Evolutionary conservation across 345 rosid species (phyloP), one percentile per base, ranked within the genome.

Genomic region (Nephelium lappaceum): DNA sequence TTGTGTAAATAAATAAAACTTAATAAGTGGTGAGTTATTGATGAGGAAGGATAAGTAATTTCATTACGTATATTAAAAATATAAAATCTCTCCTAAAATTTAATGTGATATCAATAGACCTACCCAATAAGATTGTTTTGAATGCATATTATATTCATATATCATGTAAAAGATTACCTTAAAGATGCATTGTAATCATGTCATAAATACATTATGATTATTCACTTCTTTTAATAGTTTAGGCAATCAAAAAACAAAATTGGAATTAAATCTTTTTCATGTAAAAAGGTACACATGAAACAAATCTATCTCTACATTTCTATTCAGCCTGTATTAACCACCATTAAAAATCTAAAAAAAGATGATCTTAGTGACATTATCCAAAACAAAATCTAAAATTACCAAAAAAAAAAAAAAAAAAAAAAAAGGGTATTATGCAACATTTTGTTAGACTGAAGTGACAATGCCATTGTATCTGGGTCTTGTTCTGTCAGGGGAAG

Each of bases 401-500:
- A 1, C 24, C 5, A 8, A 21, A 10, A 12, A 60, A 12, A 62
- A 11, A 3, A 8, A 38, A n/a, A 60, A 0, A 21, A 31, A n/a
- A 25, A 4, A 47, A 21, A 27, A 7, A 49, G 11, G 2, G 11
- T 62, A 4, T 25, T 12, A 36, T 38, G 42, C 70, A n/a, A 6
- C 19, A 64, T 62, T 9, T 47, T 49, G 51, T 84, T 70, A 88
- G 77, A 83, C 86, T 38, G 77, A 15, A 53, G 87, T 84, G 47
- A 85, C 69, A 25, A 88, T 79, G 57, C 77, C 88, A 55, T 69
- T 81, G 75, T 81, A 88, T 83, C 91, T 86, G 19, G 79, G 87
- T 83, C 92, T 86, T 24, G 87, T 80, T 79, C 88, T 87, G 43
- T 86, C 87, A 1, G 91, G 84, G 42, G 94, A 87, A 53, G 80